Conservation (phyloP, 106 monocot species). For the Acorus gramineus region DNA sequence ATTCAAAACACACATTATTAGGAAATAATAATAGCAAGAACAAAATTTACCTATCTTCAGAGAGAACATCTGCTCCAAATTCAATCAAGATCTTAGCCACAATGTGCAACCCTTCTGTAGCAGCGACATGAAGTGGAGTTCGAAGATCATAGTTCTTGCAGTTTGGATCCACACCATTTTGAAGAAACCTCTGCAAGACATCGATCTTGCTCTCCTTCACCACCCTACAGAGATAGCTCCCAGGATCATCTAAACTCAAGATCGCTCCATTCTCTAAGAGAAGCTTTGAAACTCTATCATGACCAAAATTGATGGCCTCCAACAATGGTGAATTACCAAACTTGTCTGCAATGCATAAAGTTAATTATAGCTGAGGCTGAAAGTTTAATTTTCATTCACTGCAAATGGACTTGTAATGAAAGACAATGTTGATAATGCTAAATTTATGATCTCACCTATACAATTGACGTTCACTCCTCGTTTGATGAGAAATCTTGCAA, state of each 20-base stretch:
- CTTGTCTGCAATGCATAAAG: conserved; percentile 32
- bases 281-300: conserved; percentile 44
- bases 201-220: conserved; percentile 42
- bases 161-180: conserved; percentile 62
- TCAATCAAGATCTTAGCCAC: conserved; percentile 37
- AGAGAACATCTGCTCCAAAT: conserved; percentile 51
- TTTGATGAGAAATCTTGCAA: conserved; percentile 52
- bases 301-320: conserved; percentile 52
- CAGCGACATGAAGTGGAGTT: conserved; percentile 67
- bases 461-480: conserved; percentile 41
- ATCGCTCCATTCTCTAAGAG: conserved; percentile 41
- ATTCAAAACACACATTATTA: too few species aligned
- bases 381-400: too few species aligned
- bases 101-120: conserved; percentile 62
- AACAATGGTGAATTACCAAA: conserved; percentile 64
- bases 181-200: conserved; percentile 29
- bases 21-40: too few species aligned
- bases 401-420: too few species aligned
- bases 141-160: conserved; percentile 58
- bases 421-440: too few species aligned
- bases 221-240: conserved; percentile 50
- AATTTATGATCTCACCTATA: conserved; percentile 24
- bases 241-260: conserved; percentile 50
- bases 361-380: too few species aligned
- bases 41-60: conserved; percentile 38